phyloP scores from a whole-genome alignment of 768 basidiomycete genomes.

The Suillus bovinus region DNA sequence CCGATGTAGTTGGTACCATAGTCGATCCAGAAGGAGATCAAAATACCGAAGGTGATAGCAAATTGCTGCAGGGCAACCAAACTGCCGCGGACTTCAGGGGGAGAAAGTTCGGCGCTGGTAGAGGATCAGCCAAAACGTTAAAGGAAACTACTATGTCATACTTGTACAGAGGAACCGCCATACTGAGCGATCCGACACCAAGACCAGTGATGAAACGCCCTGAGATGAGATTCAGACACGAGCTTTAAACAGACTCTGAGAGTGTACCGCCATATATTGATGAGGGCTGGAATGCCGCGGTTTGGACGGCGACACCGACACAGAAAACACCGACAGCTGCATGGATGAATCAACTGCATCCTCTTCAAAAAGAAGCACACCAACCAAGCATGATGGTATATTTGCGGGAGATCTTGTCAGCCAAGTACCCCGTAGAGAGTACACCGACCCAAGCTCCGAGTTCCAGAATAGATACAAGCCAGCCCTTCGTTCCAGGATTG shows the following conservation, averaged over 20 bases:
- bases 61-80: conserved; percentile 82
- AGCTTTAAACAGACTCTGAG: neutral
- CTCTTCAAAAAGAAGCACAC: conserved; percentile 2
- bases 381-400: conserved; percentile 65
- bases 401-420: conserved; percentile 73
- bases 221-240: conserved; percentile 11
- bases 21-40: conserved; percentile 56
- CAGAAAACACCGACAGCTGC: conserved; percentile 61
- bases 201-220: conserved; percentile 78
- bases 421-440: conserved; percentile 67
- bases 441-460: conserved; percentile 79
- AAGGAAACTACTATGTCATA: conserved; percentile 7
- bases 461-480: conserved; percentile 75
- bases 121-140: conserved; percentile 1
- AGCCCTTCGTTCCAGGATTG: conserved; percentile 58
- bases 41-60: conserved; percentile 79
- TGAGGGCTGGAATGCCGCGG: conserved; percentile 51
- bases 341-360: conserved; percentile 18
- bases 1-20: conserved; percentile 70
- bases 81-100: conserved; percentile 80
- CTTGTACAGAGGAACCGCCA: conserved; percentile 85
- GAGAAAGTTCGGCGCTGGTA: conserved; percentile 54
- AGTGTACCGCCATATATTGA: conserved; percentile 65
- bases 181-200: conserved; percentile 78
- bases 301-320: conserved; percentile 75